These are phyloP conservation scores for Mycena vulgaris DNA, from an alignment of 768 basidiomycete genomes.

Conservation along the genomic window DNA sequence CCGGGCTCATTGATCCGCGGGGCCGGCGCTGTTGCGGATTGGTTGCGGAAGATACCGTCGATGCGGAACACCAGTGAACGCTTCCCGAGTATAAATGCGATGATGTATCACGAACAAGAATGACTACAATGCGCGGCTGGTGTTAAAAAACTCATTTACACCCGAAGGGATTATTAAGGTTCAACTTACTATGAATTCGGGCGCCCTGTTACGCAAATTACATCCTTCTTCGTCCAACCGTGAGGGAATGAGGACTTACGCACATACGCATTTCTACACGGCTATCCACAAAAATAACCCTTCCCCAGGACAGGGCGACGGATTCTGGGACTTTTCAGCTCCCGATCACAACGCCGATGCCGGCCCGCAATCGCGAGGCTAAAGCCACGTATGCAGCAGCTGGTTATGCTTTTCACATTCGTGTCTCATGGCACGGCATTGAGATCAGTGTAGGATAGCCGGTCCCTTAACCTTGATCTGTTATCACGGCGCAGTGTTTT, in stretches of 20 bases:
- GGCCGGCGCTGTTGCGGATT: neutral
- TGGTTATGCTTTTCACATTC: too few species aligned
- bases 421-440: neutral
- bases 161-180: neutral
- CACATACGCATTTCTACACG: too few species aligned
- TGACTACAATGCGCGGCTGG: too few species aligned
- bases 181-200: too few species aligned
- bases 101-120: too few species aligned
- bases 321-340: neutral
- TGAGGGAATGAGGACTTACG: too few species aligned
- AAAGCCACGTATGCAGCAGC: neutral
- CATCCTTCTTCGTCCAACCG: too few species aligned
- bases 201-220: too few species aligned
- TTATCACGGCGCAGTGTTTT: too few species aligned
- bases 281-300: too few species aligned
- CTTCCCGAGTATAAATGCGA: neutral
- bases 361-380: neutral
- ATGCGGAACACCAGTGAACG: neutral
- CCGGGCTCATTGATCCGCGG: conserved; percentile 15
- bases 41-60: conserved; percentile 1
- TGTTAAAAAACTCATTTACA: neutral
- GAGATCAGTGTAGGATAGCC: too few species aligned
- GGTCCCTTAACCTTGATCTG: too few species aligned
- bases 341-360: neutral
- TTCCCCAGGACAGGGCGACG: neutral